Evolutionary conservation across 139 green algal genomes (phyloP).

Genomic region (Deuterostichococcus epilithicus): DNA sequence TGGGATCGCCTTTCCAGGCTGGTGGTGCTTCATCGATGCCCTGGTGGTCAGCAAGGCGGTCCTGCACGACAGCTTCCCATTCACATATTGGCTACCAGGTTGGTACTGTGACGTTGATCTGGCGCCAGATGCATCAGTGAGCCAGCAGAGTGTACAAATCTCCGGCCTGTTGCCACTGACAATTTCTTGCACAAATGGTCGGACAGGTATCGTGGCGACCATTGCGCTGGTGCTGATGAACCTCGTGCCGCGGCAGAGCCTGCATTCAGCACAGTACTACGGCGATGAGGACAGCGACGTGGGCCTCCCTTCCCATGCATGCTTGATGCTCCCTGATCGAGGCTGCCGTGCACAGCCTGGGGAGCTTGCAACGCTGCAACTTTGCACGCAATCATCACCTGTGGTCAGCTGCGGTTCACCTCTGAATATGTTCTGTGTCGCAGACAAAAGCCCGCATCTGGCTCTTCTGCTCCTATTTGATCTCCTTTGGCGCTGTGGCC

Average conservation of each 20-base stretch:
- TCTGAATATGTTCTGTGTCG: neutral
- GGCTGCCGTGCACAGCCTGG: too few species aligned
- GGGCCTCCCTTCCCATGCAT: too few species aligned
- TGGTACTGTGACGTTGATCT: neutral
- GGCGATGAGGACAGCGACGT: constrained; percentile 24
- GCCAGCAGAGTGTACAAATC: too few species aligned
- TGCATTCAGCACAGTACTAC: constrained; percentile 16
- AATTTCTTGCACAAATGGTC: neutral
- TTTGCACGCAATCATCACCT: too few species aligned
- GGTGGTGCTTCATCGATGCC: constrained; percentile 33
- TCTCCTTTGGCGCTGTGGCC: constrained; percentile 27
- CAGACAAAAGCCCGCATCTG: constrained; percentile 34
- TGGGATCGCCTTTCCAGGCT: constrained; percentile 9
- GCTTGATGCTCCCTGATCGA: too few species aligned
- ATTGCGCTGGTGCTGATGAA: constrained; percentile 45
- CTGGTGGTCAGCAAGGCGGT: constrained; percentile 27
- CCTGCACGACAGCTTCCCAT: constrained; percentile 17
- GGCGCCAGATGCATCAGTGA: too few species aligned
- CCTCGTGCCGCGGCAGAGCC: constrained; percentile 23
- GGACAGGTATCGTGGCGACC: constrained; percentile 22
- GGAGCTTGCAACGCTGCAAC: too few species aligned
- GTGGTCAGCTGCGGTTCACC: too few species aligned
- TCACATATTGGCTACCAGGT: constrained; percentile 38
- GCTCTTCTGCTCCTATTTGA: constrained; percentile 38
- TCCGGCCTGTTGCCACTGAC: too few species aligned